Evolutionary conservation across 306 rosid genomes (phyloP), one percentile per base, ranked within the genome.

Genomic region (Mucuna pruriens): DNA sequence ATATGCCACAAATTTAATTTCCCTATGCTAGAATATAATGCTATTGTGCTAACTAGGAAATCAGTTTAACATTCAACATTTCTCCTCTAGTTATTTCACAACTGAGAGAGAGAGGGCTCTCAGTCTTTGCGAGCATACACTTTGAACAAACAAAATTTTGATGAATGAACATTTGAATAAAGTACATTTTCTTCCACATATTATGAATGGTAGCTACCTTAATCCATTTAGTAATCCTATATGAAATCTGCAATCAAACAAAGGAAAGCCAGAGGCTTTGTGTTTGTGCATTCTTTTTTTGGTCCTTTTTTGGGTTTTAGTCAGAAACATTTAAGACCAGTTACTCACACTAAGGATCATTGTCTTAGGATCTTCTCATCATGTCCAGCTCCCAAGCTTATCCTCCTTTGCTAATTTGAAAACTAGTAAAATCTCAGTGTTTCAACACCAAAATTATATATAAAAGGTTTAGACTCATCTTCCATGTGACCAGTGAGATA

Each of bases 401-500:
- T 23, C 42, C 36, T 20, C 61, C 2, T 15, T 31, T 57, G 5
- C 64, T 8, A 58, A 40, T 46, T 57, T 36, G 33, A 75, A 80
- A 33, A 54, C 80, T 52, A 64, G 19, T 1, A 29, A 26, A 7
- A 8, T 68, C 51, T 64, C 44, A 23, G 19, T 15, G 71, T 63
- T 65, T 72, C 80, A 45, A 67, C 85, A 71, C 82, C 77, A 76
- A 69, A 31, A 33, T 73, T 26, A 83, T 68, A 44, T 25, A 49
- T 38, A 70, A 70, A 78, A 78, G 85, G 78, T 38, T 60, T 48
- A 22, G 80, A 74, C 71, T 83, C 90, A 46, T 86, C 81, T 70
- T 88, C 90, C 94, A 92, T 89, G 85, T 90, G 92, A 84, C 51
- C 63, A 79, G 80, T 72, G 55, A 94, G 91, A 85, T 69, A 78